Evolutionary conservation across 805 yeast genomes (phyloP), one percentile per base, ranked within the genome.

Genomic region (Metschnikowia reukaufii): DNA sequence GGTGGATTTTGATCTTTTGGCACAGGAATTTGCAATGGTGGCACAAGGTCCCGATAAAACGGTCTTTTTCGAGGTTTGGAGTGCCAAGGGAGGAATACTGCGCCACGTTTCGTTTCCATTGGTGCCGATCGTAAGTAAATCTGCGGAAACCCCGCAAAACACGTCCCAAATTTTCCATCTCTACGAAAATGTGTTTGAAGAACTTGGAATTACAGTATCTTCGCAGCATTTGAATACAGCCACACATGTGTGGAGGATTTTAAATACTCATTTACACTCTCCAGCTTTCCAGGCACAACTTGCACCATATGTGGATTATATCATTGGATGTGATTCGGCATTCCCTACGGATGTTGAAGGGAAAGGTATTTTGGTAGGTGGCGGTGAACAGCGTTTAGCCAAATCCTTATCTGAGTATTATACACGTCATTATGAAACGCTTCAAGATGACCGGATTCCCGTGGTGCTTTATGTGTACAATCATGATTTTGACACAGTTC

Each of bases 271-370:
- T 47, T 81, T 82, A 10, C 78, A 79, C 47, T 80, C 90, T 0
- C 97, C 97, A 0, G 97, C 96, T 0, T 85, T 84, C 54, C 68
- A 68, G 42, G 88, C 96, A 0, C 96, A 94, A 13, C 76, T 92
- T 34, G 74, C 88, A 30, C 90, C 96, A 0, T 87, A 86, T 57
- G 78, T 89, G 2, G 99, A 92, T 63, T 92, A 88, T 62, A 83
- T 92, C 39, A 81, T 92, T 41, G 97, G 95, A 5, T 72, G 76
- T 51, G 76, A 72, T 47, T 70, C 76, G 0, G 72, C 73, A 2
- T 70, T 58, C 44, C 85, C 91, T 13, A 86, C 86, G 47, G 94
- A 88, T 52, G 49, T 51, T 1, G 54, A 63, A 17, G 70, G 68
- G 0, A 69, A 65, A 51, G 97, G 97, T 0, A 68, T 88, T 33